Percentiles rank a stretch among this genome's conserved stretches.
phyloP scores from a whole-genome alignment of 1,284 basidiomycete genomes.

The Ustilago xerochloae region DNA sequence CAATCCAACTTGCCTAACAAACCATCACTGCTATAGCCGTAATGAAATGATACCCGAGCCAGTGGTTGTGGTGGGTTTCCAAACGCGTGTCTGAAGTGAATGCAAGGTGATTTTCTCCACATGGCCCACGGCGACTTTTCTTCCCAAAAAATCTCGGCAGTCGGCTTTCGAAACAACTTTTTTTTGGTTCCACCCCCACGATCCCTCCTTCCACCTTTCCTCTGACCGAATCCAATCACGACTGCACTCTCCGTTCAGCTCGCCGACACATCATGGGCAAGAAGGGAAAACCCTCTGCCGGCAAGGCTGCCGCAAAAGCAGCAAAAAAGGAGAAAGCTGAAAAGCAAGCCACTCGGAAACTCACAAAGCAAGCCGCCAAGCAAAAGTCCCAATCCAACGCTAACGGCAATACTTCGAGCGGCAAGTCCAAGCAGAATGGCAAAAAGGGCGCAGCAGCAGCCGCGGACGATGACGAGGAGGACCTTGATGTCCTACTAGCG shows the following conservation, averaged over 20 bases:
- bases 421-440: constrained; percentile 36
- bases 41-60: too few relatives aligned
- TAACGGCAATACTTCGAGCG: constrained; percentile 2
- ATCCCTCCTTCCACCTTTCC: background rate
- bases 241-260: too few relatives aligned
- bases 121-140: background rate
- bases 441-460: constrained; percentile 41
- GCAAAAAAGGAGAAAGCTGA: constrained; percentile 67
- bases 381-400: constrained; percentile 26
- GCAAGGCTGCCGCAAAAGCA: constrained; percentile 64
- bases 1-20: too few relatives aligned
- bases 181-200: background rate
- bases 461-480: constrained; percentile 61
- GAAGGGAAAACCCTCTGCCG: constrained; percentile 60
- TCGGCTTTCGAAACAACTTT: constrained; percentile 13
- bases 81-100: too few relatives aligned
- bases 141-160: constrained; percentile 8
- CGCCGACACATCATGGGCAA: constrained; percentile 62
- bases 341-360: constrained; percentile 60
- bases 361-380: constrained; percentile 56
- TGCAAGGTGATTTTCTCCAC: too few relatives aligned
- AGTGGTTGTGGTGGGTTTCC: too few relatives aligned
- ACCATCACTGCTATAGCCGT: too few relatives aligned
- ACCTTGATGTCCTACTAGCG: constrained; percentile 63
- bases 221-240: background rate